phyloP scores from a whole-genome alignment of 495 filamentous ascomycete species.

The Tricharina praecox region DNA sequence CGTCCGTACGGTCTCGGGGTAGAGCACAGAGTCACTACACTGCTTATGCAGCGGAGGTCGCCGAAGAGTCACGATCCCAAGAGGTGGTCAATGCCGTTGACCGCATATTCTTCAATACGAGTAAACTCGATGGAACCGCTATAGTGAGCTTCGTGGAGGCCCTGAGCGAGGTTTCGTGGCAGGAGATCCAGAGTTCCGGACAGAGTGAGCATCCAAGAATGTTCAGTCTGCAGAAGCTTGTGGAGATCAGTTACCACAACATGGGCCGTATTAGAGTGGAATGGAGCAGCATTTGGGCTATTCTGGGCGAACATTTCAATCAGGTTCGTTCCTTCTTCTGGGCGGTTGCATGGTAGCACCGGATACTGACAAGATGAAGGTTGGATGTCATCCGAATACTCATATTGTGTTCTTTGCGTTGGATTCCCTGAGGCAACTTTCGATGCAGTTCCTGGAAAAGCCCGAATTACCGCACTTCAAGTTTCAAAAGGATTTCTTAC shows the following conservation, averaged over 20 bases:
- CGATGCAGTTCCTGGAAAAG: slow-evolving; percentile 97
- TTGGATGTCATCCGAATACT: slow-evolving; percentile 90
- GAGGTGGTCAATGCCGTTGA: slow-evolving; percentile 88
- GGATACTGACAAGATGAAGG: slow-evolving; percentile 23
- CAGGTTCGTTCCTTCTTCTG: slow-evolving; percentile 29
- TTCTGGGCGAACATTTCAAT: slow-evolving; percentile 94
- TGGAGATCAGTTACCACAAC: slow-evolving; percentile 98
- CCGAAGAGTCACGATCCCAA: slow-evolving; percentile 75
- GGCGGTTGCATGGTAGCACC: too few relatives aligned
- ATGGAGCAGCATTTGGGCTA: slow-evolving; percentile 93
- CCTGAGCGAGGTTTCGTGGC: slow-evolving; percentile 92
- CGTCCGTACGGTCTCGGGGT: slow-evolving; percentile 44
- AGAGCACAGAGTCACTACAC: slow-evolving; percentile 37
- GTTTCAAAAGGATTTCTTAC: slow-evolving; percentile 98
- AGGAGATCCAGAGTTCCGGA: slow-evolving; percentile 92
- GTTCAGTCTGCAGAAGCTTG: slow-evolving; percentile 91
- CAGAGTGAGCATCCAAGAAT: slow-evolving; percentile 87
- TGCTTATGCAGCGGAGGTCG: slow-evolving; percentile 68
- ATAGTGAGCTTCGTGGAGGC: slow-evolving; percentile 96
- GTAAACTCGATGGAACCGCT: slow-evolving; percentile 78
- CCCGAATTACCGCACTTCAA: slow-evolving; percentile 97
- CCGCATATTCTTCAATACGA: slow-evolving; percentile 88
- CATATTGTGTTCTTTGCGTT: slow-evolving; percentile 92
- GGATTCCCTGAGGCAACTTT: slow-evolving; percentile 83
- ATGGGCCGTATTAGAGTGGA: slow-evolving; percentile 97